Evolutionary conservation across 2,329 filamentous ascomycete genomes (phyloP), one percentile per base, ranked within the genome.

Genomic region (Epichloe gansuensis): DNA sequence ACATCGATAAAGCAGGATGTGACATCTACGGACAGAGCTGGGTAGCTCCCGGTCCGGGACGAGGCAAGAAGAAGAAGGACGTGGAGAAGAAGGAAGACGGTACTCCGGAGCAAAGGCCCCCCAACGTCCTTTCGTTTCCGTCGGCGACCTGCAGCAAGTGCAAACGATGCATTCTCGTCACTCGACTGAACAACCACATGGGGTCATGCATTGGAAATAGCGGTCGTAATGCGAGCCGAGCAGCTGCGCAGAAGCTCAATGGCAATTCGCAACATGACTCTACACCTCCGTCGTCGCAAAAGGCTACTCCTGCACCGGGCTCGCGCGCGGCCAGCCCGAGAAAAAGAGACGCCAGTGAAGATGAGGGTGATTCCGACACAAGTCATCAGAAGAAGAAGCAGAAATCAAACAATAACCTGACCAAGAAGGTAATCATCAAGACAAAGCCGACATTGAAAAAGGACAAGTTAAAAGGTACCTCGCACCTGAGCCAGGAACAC

Each of bases 1-100:
- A 85, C 72, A 85, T 88, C 55, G 80, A 87, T 58, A 83, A 86
- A 64, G 74, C 81, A 2, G 85, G 85, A 54, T 85, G 82, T 68
- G 86, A 91, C 66, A 87, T 90, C 57, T 89, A 89, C 66, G 86
- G 85, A 49, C 87, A 89, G 67, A 87, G 84, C 31, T 90, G 87
- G 77, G 82, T 87, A 13, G 82, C 81, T 17, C 83, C 84, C 23
- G 78, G 78, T 0, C 81, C 82, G 23, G 81, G 81, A 13, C 77
- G 84, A 54, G 85, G 85, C 54, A 87, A 86, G 71, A 87, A 86
- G 73, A 89, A 85, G 76, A 89, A 87, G 74, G 85, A 83, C 64
- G 81, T 82, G 71, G 79, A 82, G 64, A 81, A 79, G 71, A 80
- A 73, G 67, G 68, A 72, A 58, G 68, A 70, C 48, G 68, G 72